A percentile compares a stretch with the other conserved stretches of the same genome.
These are phyloP conservation scores for Epichloe bromicola DNA, from an alignment of 2,329 filamentous ascomycete species.

Conservation along the genomic window DNA sequence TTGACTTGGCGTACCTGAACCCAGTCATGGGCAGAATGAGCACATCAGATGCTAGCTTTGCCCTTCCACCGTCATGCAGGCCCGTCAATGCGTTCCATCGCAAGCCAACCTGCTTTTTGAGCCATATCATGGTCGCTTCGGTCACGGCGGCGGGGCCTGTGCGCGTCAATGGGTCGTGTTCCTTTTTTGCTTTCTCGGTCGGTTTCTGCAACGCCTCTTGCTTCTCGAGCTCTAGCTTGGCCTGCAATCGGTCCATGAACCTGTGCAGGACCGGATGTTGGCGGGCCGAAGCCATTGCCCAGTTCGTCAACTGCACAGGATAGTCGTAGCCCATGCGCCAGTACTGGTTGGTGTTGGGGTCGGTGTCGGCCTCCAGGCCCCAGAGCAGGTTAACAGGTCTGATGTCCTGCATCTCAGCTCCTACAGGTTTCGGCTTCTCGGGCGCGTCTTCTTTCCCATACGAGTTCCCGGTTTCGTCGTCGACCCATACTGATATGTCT, in stretches of 20 bases:
- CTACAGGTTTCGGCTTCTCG: background rate
- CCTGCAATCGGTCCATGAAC: constrained; percentile 11
- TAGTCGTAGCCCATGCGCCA: constrained; percentile 16
- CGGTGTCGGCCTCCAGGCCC: constrained; percentile 14
- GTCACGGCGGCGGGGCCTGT: constrained; percentile 15
- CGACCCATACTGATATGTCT: constrained; percentile 11
- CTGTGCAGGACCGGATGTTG: constrained; percentile 10
- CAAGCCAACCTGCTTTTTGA: constrained; percentile 9
- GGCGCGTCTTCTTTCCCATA: constrained; percentile 6
- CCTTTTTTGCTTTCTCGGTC: background rate
- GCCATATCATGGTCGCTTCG: constrained; percentile 10
- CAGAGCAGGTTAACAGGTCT: constrained; percentile 12
- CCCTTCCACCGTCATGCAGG: constrained; percentile 10
- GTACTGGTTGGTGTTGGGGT: constrained; percentile 10
- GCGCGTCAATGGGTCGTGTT: constrained; percentile 10
- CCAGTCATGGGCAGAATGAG: constrained; percentile 13
- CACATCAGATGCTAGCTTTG: constrained; percentile 11
- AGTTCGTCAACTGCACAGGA: constrained; percentile 14
- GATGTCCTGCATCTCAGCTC: background rate
- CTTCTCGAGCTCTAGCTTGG: constrained; percentile 6
- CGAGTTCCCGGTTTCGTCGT: constrained; percentile 8
- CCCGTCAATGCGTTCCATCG: constrained; percentile 14
- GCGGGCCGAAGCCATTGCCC: constrained; percentile 13
- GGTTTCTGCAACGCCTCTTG: constrained; percentile 1
- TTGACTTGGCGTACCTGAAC: constrained; percentile 10